Conservation (phyloP, 768 basidiomycete genomes). For the Clavulina sp. region DNA sequence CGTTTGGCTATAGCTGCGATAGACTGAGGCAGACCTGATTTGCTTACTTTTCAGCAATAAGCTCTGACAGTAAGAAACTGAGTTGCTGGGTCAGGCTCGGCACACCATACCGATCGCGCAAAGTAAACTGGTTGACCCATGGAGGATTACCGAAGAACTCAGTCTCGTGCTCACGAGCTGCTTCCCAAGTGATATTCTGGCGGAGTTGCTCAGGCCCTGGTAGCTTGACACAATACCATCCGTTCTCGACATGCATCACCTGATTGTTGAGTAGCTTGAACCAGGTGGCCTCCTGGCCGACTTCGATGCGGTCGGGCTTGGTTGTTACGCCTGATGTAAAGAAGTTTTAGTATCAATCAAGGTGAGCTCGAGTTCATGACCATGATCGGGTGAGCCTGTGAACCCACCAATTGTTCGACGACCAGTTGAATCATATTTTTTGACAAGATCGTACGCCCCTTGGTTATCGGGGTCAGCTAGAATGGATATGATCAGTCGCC, state of each 20-base stretch:
- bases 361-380: neutral
- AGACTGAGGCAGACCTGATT: too few relatives aligned
- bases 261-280: slow-evolving; percentile 15
- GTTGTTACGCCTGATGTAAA: slow-evolving; percentile 54
- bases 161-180: slow-evolving; percentile 40
- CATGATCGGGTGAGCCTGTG: neutral
- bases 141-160: slow-evolving; percentile 29
- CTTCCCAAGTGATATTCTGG: slow-evolving; percentile 35
- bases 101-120: slow-evolving; percentile 4
- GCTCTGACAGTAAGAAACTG: slow-evolving; percentile 41
- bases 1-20: too few relatives aligned
- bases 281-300: slow-evolving; percentile 40
- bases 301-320: slow-evolving; percentile 50
- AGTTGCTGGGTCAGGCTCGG: slow-evolving; percentile 32
- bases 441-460: slow-evolving; percentile 49
- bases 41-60: slow-evolving; percentile 44
- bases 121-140: slow-evolving; percentile 3
- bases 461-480: slow-evolving; percentile 70
- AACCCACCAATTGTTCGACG: slow-evolving; percentile 49
- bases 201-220: slow-evolving; percentile 34
- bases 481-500: too few relatives aligned
- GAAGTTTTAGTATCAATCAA: too few relatives aligned
- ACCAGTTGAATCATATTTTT: slow-evolving; percentile 40
- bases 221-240: slow-evolving; percentile 45
- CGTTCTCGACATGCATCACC: slow-evolving; percentile 29